Evolutionary conservation across 768 basidiomycete species (phyloP), one percentile per base, ranked within the genome.

Genomic region (Suillus variegatus): DNA sequence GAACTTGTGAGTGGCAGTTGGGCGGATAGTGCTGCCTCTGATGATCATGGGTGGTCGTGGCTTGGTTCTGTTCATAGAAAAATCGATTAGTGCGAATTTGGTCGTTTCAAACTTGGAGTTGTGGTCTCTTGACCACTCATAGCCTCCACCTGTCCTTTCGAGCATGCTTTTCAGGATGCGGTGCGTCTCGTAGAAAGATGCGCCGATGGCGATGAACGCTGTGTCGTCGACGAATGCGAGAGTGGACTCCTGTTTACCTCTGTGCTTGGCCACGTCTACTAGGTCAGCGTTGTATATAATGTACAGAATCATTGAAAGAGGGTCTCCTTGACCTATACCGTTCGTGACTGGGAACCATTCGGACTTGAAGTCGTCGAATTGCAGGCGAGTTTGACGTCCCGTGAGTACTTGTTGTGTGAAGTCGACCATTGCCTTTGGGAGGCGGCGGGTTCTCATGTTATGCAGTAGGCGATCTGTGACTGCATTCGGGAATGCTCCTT

Each of bases 351-450:
- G n/a, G n/a, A 73, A 69, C 38, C 47, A 63, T 0, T 65, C 60
- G 0, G 76, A 77, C 0, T 32, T 64, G 66, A 44, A 76, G 63
- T 76, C 71, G 35, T 77, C 76, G 51, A 80, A 78, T 0, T 47
- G 35, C 0, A 79, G 47, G 6, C n/a, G 54, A 0, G 76, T 78
- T 18, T 41, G 55, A 16, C 73, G 46, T 5, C 64, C 69, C 3
- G 28, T 28, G 28, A 28, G 28, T 28, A 28, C 28, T 28, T 28
- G 28, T 28, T 3, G 28, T 8, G 40, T 55, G 47, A 64, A 74
- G 0, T 64, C 51, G 0, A 70, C 64, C 38, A 69, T 70, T 10
- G 66, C 68, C 32, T 65, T 52, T 0, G 43, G 78, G 1, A 79
- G 61, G 57, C 61, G 3, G 0, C 18, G 3, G 0, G 7, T 20